Percentiles rank a stretch among this genome's conserved stretches.
Conservation (phyloP, 805 yeast species). For the Scheffersomyces lignosus region DNA sequence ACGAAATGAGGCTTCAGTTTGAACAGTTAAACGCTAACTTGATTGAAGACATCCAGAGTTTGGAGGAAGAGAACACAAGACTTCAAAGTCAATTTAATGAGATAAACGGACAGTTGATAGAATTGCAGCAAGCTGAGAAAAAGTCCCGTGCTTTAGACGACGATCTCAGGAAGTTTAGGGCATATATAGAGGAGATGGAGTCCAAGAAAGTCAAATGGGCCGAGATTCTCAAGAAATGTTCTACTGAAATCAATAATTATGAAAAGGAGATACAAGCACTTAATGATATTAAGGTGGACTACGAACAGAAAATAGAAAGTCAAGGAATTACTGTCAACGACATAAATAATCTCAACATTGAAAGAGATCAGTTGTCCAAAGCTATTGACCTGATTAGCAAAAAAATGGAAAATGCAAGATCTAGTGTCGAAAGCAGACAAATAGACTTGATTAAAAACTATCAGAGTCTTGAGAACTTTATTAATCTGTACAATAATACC, state of each 20-base stretch:
- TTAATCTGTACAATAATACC: constrained; percentile 57
- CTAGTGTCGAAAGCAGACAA: constrained; percentile 50
- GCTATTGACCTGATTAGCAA: constrained; percentile 46
- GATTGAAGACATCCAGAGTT: constrained; percentile 42
- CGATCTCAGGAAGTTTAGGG: constrained; percentile 68
- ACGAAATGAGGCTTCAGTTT: constrained; percentile 58
- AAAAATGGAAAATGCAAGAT: constrained; percentile 47
- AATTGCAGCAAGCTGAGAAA: constrained; percentile 52
- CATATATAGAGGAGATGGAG: constrained; percentile 69
- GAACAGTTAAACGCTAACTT: constrained; percentile 51
- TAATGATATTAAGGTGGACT: constrained; percentile 40
- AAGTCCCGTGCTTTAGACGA: constrained; percentile 64
- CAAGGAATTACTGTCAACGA: constrained; percentile 63
- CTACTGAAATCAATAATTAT: constrained; percentile 50
- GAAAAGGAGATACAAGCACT: constrained; percentile 42
- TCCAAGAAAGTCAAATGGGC: constrained; percentile 68
- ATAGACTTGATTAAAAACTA: constrained; percentile 48
- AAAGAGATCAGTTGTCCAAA: constrained; percentile 58
- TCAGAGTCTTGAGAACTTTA: constrained; percentile 50
- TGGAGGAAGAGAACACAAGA: constrained; percentile 40
- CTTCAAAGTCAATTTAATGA: constrained; percentile 41
- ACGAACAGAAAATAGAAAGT: constrained; percentile 41
- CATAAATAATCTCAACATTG: constrained; percentile 62
- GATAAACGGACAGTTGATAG: constrained; percentile 44
- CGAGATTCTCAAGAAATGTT: constrained; percentile 53